Percentiles rank a stretch among this genome's conserved stretches.
These are phyloP conservation scores for Phytophthora pini DNA, from an alignment of 352 stramenopile genomes.

Conservation along the genomic window DNA sequence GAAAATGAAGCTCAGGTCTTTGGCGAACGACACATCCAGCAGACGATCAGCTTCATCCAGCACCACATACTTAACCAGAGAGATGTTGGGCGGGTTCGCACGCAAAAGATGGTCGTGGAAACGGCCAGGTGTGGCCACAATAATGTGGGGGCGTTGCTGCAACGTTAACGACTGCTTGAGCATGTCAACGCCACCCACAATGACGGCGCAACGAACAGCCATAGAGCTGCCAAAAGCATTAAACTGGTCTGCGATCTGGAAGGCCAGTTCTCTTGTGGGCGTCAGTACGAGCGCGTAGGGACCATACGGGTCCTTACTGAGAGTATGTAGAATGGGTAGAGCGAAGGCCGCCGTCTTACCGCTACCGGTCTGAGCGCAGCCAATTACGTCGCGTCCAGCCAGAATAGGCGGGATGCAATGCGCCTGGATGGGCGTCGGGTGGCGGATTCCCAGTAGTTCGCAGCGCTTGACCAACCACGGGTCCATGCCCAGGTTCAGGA, in stretches of 20 bases:
- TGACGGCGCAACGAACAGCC: constrained; percentile 88
- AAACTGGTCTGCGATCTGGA: constrained; percentile 99
- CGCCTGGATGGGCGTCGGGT: constrained; percentile 91
- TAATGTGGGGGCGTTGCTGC: constrained; percentile 93
- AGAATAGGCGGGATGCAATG: constrained; percentile 93
- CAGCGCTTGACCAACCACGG: constrained; percentile 90
- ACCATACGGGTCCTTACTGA: constrained; percentile 95
- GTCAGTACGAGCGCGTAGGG: constrained; percentile 97
- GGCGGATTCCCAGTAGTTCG: constrained; percentile 81
- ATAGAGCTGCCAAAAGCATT: constrained; percentile 94
- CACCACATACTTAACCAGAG: constrained; percentile 94
- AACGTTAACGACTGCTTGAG: constrained; percentile 93
- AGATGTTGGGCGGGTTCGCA: constrained; percentile 90
- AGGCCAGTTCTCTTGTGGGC: constrained; percentile 97
- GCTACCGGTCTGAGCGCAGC: constrained; percentile 94
- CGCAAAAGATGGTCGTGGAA: constrained; percentile 94
- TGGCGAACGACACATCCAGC: constrained; percentile 86
- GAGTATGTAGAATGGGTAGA: constrained; percentile 96
- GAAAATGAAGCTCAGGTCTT: constrained; percentile 91
- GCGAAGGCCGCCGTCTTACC: constrained; percentile 99
- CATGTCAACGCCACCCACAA: constrained; percentile 97
- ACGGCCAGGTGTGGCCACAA: constrained; percentile 97
- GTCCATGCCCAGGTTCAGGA: constrained; percentile 86
- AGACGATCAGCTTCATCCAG: constrained; percentile 98
- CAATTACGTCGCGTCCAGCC: constrained; percentile 91